phyloP scores from a whole-genome alignment of 2,329 filamentous ascomycete species.

The Torrubiellomyces zombiae region DNA sequence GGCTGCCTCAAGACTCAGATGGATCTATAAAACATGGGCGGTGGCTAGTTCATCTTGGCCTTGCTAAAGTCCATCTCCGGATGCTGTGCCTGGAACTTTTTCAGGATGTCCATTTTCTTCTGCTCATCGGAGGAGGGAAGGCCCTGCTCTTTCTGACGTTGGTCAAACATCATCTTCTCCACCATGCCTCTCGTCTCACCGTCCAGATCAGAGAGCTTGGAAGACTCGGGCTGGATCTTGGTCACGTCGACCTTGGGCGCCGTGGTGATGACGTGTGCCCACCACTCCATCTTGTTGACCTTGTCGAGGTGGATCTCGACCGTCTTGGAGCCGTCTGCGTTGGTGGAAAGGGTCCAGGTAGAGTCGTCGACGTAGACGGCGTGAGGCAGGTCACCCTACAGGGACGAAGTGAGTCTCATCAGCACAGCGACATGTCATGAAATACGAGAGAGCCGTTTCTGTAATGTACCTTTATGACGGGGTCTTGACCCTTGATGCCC shows the following conservation, averaged over 20 bases:
- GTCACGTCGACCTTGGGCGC: constrained; percentile 88
- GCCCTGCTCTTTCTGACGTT: constrained; percentile 88
- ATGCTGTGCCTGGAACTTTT: constrained; percentile 76
- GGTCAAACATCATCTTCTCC: constrained; percentile 99
- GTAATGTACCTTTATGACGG: constrained; percentile 56
- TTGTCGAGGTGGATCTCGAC: constrained; percentile 87
- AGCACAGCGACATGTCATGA: neutral
- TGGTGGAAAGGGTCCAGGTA: constrained; percentile 77
- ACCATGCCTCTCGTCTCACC: constrained; percentile 94
- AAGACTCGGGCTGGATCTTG: constrained; percentile 88
- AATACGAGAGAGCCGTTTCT: constrained; percentile 1
- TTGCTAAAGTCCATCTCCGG: constrained; percentile 59
- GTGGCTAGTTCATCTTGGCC: constrained; percentile 48
- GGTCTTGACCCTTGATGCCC: constrained; percentile 73
- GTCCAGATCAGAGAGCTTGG: constrained; percentile 80
- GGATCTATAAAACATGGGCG: neutral
- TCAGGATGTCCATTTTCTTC: constrained; percentile 83
- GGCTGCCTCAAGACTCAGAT: neutral
- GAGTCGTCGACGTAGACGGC: constrained; percentile 69
- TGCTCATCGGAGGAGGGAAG: constrained; percentile 84
- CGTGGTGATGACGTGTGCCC: constrained; percentile 73
- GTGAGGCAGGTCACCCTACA: constrained; percentile 70
- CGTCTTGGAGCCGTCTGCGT: constrained; percentile 47
- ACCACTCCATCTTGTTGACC: constrained; percentile 95
- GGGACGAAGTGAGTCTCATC: constrained; percentile 1